Evolutionary conservation across 2,329 filamentous ascomycete genomes (phyloP).

Genomic region (Aureobasidium lini): DNA sequence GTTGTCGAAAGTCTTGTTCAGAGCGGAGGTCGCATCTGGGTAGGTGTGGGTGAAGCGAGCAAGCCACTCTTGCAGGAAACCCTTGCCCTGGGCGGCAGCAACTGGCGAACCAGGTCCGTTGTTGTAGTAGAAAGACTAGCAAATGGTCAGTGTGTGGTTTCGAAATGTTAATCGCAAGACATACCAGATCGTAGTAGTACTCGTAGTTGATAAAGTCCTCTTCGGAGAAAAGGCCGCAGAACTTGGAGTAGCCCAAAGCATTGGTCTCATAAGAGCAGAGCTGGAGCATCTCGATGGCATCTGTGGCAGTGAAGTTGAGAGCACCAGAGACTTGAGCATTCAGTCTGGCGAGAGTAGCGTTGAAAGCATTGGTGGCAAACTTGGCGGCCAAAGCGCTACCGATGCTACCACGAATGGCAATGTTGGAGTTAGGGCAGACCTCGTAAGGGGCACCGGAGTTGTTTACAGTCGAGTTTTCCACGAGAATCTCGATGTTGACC

Average conservation of each 20-base stretch:
- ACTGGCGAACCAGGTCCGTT: constrained; percentile 10
- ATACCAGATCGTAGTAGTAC: constrained; percentile 11
- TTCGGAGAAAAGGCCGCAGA: constrained; percentile 4
- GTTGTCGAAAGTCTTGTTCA: constrained; percentile 10
- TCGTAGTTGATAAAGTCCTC: constrained; percentile 13
- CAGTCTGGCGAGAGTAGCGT: constrained; percentile 5
- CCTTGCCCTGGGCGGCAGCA: constrained; percentile 5
- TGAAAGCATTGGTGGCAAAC: constrained; percentile 10
- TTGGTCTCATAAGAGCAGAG: constrained; percentile 11
- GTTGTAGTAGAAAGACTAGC: constrained; percentile 10
- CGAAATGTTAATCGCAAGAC: neutral
- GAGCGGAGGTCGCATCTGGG: neutral
- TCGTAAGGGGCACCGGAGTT: constrained; percentile 10
- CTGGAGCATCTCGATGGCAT: constrained; percentile 4
- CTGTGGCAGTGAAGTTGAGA: constrained; percentile 1
- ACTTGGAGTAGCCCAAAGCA: constrained; percentile 10
- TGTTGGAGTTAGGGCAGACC: constrained; percentile 10
- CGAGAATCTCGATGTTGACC: constrained; percentile 11
- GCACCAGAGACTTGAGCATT: constrained; percentile 11
- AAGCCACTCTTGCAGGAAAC: constrained; percentile 9
- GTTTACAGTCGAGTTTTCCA: constrained; percentile 11
- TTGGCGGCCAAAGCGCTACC: neutral
- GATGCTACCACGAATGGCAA: constrained; percentile 8
- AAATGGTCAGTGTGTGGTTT: neutral
- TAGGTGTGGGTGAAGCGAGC: constrained; percentile 11